phyloP scores from a whole-genome alignment of 768 basidiomycete genomes.

The Tylopilus felleus region DNA sequence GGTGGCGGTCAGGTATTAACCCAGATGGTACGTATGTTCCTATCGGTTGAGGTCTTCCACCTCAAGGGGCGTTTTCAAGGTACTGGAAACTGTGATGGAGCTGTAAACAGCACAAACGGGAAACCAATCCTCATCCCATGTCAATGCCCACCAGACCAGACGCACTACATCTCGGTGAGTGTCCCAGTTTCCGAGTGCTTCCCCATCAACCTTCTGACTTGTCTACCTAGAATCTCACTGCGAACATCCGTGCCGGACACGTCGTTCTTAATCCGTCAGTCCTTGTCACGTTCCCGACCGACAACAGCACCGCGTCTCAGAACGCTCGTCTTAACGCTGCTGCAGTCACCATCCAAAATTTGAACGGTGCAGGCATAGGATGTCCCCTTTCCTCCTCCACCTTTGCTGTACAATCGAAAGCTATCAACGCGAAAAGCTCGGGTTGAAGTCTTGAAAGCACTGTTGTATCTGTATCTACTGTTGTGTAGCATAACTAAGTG shows the following conservation, averaged over 20 bases:
- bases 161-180: conserved; percentile 25
- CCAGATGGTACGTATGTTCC: conserved; percentile 47
- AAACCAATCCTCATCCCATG: conserved; percentile 35
- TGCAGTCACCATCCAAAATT: conserved; percentile 66
- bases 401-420: conserved; percentile 41
- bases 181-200: background rate
- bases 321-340: conserved; percentile 53
- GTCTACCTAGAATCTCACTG: conserved; percentile 31
- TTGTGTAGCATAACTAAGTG: background rate
- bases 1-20: conserved; percentile 50
- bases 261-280: conserved; percentile 42
- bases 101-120: conserved; percentile 30
- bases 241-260: conserved; percentile 40
- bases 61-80: conserved; percentile 16
- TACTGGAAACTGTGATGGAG: conserved; percentile 38
- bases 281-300: conserved; percentile 41
- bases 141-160: conserved; percentile 32
- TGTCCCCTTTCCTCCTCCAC: conserved; percentile 66
- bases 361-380: conserved; percentile 62
- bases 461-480: background rate
- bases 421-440: conserved; percentile 13
- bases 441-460: background rate
- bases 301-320: conserved; percentile 38
- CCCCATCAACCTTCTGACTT: background rate
- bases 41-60: background rate